Evolutionary conservation across 106 monocot genomes (phyloP), one percentile per base, ranked within the genome.

Genomic region (Cymbidium sinense): DNA sequence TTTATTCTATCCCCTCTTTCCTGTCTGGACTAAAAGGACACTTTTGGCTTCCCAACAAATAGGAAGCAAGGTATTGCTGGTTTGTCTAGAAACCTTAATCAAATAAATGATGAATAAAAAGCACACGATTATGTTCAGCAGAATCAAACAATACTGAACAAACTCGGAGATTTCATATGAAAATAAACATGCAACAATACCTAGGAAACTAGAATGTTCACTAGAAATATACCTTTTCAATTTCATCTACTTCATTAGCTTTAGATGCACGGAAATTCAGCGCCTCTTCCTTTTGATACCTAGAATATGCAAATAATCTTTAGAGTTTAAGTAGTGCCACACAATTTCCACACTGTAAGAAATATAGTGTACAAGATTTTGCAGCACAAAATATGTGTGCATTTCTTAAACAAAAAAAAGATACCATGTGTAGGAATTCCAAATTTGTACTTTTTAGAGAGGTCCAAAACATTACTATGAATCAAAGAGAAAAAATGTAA

Each of bases 201-300:
- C 33, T 21, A 37, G 71, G 33, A 29, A 51, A 50, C 20, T 51
- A 31, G 27, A 36, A 10, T 23, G 23, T 62, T 13, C 28, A 43
- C 20, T 20, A 75, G 70, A 11, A 79, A 77, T 25, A 80, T 86
- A 93, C 96, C 96, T 96, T 91, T 72, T 96, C 96, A 41, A 74
- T 70, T 58, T 84, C 91, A 84, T 77, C 64, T 64, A 96, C 96
- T 83, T 93, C 96, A 69, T 83, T 96, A n/a, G 84, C 87, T 86
- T 93, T 96, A 61, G 84, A 73, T 5, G 82, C 91, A 74, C 93
- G 91, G 76, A 89, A 96, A 54, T 89, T 85, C 30, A 96, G 87
- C 73, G 96, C 91, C 70, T 96, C 96, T 83, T 93, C 96, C 78
- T 91, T 96, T 41, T 96, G 96, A 79, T 81, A 82, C 80, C 96